Conservation (phyloP, 2,329 filamentous ascomycete genomes). For the Fusarium abutilonis region DNA sequence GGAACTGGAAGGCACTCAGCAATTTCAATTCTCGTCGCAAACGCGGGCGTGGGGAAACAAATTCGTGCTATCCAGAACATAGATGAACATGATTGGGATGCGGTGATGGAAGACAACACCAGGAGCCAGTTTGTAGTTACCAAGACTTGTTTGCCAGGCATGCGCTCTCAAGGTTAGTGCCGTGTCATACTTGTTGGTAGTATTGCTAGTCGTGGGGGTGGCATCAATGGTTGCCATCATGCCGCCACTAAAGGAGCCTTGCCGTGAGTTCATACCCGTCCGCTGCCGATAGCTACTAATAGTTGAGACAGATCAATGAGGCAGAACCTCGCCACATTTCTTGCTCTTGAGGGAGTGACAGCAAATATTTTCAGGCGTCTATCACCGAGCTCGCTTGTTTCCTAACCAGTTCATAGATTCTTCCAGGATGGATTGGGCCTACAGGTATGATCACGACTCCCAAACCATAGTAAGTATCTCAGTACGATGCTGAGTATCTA, state of each 20-base stretch:
- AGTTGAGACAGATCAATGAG: slow-evolving; percentile 48
- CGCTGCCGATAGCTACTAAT: neutral
- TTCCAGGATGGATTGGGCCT: slow-evolving; percentile 51
- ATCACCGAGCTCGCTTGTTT: too few species aligned
- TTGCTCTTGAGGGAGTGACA: slow-evolving; percentile 48
- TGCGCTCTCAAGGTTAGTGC: slow-evolving; percentile 49
- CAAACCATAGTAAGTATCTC: slow-evolving; percentile 40
- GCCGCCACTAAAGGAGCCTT: slow-evolving; percentile 49
- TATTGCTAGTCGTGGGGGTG: slow-evolving; percentile 48
- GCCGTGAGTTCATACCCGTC: slow-evolving; percentile 12
- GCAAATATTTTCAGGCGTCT: slow-evolving; percentile 47
- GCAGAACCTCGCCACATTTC: slow-evolving; percentile 47
- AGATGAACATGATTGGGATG: slow-evolving; percentile 51
- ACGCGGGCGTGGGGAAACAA: slow-evolving; percentile 48
- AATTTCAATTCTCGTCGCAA: slow-evolving; percentile 48
- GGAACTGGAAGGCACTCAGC: slow-evolving; percentile 37
- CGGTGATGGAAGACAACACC: slow-evolving; percentile 50
- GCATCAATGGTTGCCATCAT: slow-evolving; percentile 51
- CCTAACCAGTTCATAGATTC: slow-evolving; percentile 36
- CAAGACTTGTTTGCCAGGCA: slow-evolving; percentile 46
- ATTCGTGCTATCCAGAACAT: slow-evolving; percentile 50
- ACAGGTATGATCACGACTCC: slow-evolving; percentile 51
- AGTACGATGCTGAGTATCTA: neutral
- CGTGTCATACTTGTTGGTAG: slow-evolving; percentile 49
- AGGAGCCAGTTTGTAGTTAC: slow-evolving; percentile 50